Conservation (phyloP, 169 alveolate genomes). For the Plasmodium gallinaceum region DNA sequence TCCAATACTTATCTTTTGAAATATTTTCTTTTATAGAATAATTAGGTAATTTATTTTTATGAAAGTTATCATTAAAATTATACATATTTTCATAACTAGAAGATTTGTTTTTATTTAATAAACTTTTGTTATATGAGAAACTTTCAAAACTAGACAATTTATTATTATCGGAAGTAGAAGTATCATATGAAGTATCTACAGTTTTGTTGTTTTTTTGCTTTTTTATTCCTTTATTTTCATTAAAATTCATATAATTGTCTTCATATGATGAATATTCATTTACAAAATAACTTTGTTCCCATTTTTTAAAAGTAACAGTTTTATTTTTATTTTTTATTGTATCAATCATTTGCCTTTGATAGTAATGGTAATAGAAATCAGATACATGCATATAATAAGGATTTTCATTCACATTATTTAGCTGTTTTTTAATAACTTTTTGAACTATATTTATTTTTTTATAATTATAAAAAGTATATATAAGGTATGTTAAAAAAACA, state of each 20-base stretch:
- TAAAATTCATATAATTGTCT: too few species aligned
- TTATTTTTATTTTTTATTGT: slow-evolving; percentile 34
- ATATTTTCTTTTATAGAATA: slow-evolving; percentile 37
- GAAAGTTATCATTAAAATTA: slow-evolving; percentile 24
- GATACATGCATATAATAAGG: slow-evolving; percentile 32
- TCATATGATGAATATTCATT: slow-evolving; percentile 13
- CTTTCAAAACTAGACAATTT: background rate
- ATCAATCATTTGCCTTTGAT: slow-evolving; percentile 41
- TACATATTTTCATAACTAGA: slow-evolving; percentile 6
- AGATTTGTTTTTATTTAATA: slow-evolving; percentile 12
- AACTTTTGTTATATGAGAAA: background rate
- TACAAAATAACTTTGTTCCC: background rate
- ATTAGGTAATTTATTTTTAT: slow-evolving; percentile 1
- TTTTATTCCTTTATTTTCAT: slow-evolving; percentile 7
- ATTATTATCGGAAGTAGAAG: background rate
- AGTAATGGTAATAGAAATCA: slow-evolving; percentile 60
- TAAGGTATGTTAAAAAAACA: slow-evolving; percentile 16
- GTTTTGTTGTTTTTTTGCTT: slow-evolving; percentile 11
- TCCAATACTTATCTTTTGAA: slow-evolving; percentile 69
- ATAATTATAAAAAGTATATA: slow-evolving; percentile 33
- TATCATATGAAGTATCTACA: background rate
- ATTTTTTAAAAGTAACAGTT: background rate
- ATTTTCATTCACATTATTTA: slow-evolving; percentile 7
- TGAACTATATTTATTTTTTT: slow-evolving; percentile 21
- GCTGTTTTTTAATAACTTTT: slow-evolving; percentile 42